phyloP scores from a whole-genome alignment of 2,329 filamentous ascomycete species.

The Cladosporium sp. region DNA sequence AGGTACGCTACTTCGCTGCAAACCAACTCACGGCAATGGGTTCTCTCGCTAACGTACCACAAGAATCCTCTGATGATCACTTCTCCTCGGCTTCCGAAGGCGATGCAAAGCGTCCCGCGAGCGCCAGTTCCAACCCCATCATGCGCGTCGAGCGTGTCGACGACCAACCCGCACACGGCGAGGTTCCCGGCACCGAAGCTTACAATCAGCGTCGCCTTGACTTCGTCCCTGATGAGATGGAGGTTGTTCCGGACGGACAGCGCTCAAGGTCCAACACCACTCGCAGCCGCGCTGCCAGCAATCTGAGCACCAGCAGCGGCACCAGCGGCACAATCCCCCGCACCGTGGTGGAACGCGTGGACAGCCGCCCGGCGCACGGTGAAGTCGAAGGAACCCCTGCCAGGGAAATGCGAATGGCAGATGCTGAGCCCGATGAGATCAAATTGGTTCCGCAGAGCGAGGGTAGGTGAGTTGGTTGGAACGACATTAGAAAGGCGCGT shows the following conservation, averaged over 20 bases:
- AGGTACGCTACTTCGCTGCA: constrained; percentile 8
- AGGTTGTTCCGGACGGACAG: constrained; percentile 49
- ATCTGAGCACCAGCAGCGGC: constrained; percentile 42
- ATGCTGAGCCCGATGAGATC: constrained; percentile 57
- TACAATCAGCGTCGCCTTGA: constrained; percentile 56
- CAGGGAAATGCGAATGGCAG: constrained; percentile 52
- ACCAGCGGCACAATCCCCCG: constrained; percentile 47
- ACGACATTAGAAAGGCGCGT: neutral
- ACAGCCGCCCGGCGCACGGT: constrained; percentile 54
- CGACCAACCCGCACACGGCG: constrained; percentile 54
- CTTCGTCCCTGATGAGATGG: constrained; percentile 61
- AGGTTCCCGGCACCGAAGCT: constrained; percentile 58
- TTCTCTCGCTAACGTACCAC: too few relatives aligned
- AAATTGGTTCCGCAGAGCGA: constrained; percentile 42
- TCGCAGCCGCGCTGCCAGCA: constrained; percentile 26
- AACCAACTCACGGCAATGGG: too few relatives aligned
- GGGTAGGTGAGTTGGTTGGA: constrained; percentile 50
- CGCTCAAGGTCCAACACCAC: constrained; percentile 39
- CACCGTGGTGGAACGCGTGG: constrained; percentile 60
- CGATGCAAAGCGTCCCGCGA: constrained; percentile 30
- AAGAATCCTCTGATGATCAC: constrained; percentile 53
- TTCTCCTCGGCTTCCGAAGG: constrained; percentile 65
- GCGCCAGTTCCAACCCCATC: constrained; percentile 43
- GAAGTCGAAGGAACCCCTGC: constrained; percentile 60
- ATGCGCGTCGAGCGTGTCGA: constrained; percentile 63